phyloP scores from a whole-genome alignment of 2,329 filamentous ascomycete species.

The Tolypocladium paradoxum region DNA sequence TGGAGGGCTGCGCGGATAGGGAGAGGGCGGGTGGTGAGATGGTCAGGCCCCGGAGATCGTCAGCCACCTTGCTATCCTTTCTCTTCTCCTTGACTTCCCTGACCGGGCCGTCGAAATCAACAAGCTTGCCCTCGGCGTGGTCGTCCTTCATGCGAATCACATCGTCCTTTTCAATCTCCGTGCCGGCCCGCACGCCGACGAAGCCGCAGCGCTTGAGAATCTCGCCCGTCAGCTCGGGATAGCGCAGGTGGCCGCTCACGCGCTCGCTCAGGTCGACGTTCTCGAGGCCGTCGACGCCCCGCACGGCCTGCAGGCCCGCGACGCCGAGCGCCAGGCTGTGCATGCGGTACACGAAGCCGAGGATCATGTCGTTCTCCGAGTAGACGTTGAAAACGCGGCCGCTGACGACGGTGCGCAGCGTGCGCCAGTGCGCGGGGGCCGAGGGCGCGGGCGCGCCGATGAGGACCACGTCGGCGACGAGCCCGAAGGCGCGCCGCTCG shows the following conservation, averaged over 20 bases:
- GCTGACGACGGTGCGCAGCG: constrained; percentile 66
- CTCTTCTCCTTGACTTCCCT: not conserved
- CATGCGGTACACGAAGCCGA: constrained; percentile 78
- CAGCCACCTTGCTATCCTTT: constrained; percentile 6
- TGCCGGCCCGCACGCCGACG: constrained; percentile 30
- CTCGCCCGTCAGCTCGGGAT: constrained; percentile 37
- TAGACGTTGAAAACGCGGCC: constrained; percentile 82
- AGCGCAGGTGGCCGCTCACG: constrained; percentile 44
- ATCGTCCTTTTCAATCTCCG: constrained; percentile 40
- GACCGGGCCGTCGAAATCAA: constrained; percentile 15
- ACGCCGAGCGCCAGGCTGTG: constrained; percentile 75
- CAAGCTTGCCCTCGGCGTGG: constrained; percentile 17
- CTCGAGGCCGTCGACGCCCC: constrained; percentile 54
- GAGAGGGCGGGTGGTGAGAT: constrained; percentile 15
- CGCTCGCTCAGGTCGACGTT: constrained; percentile 42
- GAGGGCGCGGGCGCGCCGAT: constrained; percentile 74
- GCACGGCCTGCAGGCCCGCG: constrained; percentile 67
- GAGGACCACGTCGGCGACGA: constrained; percentile 74
- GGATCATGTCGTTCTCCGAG: constrained; percentile 76
- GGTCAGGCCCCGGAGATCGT: constrained; percentile 16
- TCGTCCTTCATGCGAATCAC: constrained; percentile 35
- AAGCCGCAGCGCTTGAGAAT: constrained; percentile 44
- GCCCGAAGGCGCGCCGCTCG: constrained; percentile 67
- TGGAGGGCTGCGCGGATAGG: not conserved
- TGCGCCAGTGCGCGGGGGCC: constrained; percentile 60